Evolutionary conservation across 331 rosid species (phyloP).

Genomic region (Dryas integrifolia): DNA sequence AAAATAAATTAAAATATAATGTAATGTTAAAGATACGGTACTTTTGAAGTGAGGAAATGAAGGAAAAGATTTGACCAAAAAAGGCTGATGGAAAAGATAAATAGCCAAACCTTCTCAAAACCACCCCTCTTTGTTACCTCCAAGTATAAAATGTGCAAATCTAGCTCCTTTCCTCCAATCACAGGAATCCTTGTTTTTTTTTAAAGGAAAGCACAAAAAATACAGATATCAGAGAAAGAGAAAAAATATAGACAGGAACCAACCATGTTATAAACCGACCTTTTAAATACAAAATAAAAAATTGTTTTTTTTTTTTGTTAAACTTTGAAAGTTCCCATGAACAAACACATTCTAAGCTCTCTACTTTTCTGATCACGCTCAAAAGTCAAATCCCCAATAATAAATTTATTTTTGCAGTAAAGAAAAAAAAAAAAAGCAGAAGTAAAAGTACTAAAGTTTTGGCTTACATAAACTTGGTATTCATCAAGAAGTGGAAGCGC

Average conservation of each 20-base stretch:
- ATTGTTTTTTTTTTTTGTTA: too few species aligned
- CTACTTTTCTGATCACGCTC: neutral
- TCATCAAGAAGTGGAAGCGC: slow-evolving; percentile 78
- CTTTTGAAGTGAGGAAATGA: neutral
- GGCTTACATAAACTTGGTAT: slow-evolving; percentile 77
- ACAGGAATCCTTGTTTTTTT: slow-evolving; percentile 74
- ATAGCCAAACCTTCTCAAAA: slow-evolving; percentile 58
- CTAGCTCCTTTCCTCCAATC: slow-evolving; percentile 94
- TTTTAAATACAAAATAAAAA: too few species aligned
- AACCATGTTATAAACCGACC: neutral
- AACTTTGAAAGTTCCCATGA: slow-evolving; percentile 11
- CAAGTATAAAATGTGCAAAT: slow-evolving; percentile 81
- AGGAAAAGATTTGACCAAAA: neutral
- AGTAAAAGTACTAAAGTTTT: neutral
- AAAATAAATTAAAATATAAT: too few species aligned
- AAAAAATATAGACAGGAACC: neutral
- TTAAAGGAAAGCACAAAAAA: neutral
- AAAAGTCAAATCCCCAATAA: slow-evolving; percentile 1
- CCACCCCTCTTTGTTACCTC: slow-evolving; percentile 94
- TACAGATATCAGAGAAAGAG: neutral
- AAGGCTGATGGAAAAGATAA: neutral
- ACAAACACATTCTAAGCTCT: too few species aligned
- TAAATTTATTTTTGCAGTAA: neutral
- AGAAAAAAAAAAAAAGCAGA: neutral
- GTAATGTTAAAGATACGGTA: too few species aligned